A percentile compares a stretch with the other conserved stretches of the same genome.
Conservation (phyloP, 805 yeast species). For the Myxozyma mucilagina region DNA sequence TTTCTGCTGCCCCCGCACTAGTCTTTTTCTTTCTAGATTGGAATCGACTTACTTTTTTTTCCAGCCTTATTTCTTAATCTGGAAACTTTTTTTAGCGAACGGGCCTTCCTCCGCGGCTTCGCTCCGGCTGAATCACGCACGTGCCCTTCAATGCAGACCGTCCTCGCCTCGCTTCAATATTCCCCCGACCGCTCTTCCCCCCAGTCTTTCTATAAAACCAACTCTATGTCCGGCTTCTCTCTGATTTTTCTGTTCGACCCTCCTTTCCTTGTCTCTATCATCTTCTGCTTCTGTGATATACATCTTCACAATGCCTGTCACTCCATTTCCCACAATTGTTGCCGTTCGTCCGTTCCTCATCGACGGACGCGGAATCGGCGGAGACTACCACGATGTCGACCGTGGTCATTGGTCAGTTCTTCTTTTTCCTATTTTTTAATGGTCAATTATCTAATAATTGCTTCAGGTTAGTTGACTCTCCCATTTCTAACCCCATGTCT, state of each 20-base stretch:
- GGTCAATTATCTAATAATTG: neutral
- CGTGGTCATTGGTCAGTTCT: constrained; percentile 48
- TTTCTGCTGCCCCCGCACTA: too few species aligned
- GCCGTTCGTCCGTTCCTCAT: constrained; percentile 47
- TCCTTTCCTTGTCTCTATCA: neutral
- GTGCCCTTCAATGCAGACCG: too few species aligned
- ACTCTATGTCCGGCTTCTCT: neutral
- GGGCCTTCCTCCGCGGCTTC: too few species aligned
- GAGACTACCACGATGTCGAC: constrained; percentile 53
- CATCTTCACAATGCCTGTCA: constrained; percentile 6
- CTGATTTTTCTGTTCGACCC: neutral
- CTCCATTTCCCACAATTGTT: constrained; percentile 47
- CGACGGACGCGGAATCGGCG: constrained; percentile 51
- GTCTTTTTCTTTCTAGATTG: too few species aligned
- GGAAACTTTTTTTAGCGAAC: too few species aligned
- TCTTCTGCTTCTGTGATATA: neutral
- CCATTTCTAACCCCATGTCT: constrained; percentile 53
- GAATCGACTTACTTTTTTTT: too few species aligned
- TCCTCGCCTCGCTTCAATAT: too few species aligned
- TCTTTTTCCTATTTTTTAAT: neutral
- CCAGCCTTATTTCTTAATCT: too few species aligned
- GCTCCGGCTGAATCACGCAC: too few species aligned
- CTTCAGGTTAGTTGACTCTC: constrained; percentile 46
- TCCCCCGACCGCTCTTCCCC: too few species aligned
- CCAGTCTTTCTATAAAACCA: too few species aligned